A percentile compares a stretch with the other conserved stretches of the same genome.
Evolutionary conservation across 306 rosid species (phyloP).

Genomic region (Rosa multiflora): DNA sequence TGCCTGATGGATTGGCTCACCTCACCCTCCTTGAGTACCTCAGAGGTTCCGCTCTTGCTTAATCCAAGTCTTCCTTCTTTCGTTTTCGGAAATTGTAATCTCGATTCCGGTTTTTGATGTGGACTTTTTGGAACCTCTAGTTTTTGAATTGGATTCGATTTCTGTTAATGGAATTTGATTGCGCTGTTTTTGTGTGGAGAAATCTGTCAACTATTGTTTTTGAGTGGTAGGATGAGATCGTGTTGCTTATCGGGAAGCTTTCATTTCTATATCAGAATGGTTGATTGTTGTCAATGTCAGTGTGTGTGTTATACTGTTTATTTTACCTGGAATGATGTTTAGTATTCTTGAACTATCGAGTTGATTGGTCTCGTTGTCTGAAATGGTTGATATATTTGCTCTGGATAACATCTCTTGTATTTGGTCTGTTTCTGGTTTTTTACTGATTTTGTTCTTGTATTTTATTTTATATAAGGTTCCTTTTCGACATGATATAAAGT

Average conservation of each 20-base stretch:
- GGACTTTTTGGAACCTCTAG: not conserved
- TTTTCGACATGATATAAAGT: no score
- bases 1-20: constrained; percentile 86
- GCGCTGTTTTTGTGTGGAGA: no score
- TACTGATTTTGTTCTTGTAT: not conserved
- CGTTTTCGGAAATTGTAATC: not conserved
- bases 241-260: no score
- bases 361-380: not conserved
- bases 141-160: not conserved
- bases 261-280: no score
- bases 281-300: no score
- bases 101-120: not conserved
- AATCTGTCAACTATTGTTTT: no score
- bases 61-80: not conserved
- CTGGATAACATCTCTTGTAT: not conserved
- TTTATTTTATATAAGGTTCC: not conserved
- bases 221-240: no score
- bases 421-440: not conserved
- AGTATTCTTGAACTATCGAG: not conserved
- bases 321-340: not conserved
- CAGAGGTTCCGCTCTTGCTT: constrained; percentile 51
- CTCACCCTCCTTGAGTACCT: constrained; percentile 89
- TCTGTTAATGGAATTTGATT: not conserved
- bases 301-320: not conserved
- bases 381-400: not conserved